A percentile compares a stretch with the other conserved stretches of the same genome.
Conservation (phyloP, 2,329 filamentous ascomycete species). For the Apiospora saccharicola region DNA sequence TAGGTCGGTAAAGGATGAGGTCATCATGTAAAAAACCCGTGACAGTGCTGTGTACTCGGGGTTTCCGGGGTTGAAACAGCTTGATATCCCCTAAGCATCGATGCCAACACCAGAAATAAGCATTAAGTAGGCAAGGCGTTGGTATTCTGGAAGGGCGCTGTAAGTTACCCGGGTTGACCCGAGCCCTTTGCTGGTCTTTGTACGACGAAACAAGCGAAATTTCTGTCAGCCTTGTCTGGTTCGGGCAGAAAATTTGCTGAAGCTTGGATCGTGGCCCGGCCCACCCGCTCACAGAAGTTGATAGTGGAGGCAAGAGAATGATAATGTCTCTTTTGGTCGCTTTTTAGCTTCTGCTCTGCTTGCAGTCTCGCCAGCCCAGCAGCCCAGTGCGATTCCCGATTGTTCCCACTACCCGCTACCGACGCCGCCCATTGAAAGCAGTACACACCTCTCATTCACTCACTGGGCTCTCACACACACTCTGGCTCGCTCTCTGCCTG, state of each 20-base stretch:
- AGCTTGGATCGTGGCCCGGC: slow-evolving; percentile 34
- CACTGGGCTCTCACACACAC: no score
- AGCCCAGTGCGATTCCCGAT: slow-evolving; percentile 15
- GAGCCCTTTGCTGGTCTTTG: background rate
- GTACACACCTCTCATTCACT: background rate
- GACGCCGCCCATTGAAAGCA: background rate
- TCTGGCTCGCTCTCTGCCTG: background rate
- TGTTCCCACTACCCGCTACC: slow-evolving; percentile 16
- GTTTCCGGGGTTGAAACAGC: background rate
- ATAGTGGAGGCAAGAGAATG: slow-evolving; percentile 12
- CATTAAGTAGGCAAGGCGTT: slow-evolving; percentile 5
- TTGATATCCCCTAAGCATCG: background rate
- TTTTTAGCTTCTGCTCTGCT: slow-evolving; percentile 20
- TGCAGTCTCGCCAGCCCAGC: slow-evolving; percentile 2
- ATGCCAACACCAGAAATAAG: background rate
- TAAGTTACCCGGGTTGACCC: slow-evolving; percentile 5
- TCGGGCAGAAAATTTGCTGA: slow-evolving; percentile 40
- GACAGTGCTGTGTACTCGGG: slow-evolving; percentile 1
- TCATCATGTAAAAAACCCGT: background rate
- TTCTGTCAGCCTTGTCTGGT: slow-evolving; percentile 42
- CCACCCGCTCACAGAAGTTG: slow-evolving; percentile 30
- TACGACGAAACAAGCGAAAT: slow-evolving; percentile 12
- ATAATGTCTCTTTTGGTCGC: slow-evolving; percentile 21
- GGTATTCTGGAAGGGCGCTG: background rate
- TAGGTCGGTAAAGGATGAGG: background rate